Percentiles rank a stretch among this genome's conserved stretches.
Conservation (phyloP, 2,329 filamentous ascomycete species). For the Chaetomiaceae sp. region DNA sequence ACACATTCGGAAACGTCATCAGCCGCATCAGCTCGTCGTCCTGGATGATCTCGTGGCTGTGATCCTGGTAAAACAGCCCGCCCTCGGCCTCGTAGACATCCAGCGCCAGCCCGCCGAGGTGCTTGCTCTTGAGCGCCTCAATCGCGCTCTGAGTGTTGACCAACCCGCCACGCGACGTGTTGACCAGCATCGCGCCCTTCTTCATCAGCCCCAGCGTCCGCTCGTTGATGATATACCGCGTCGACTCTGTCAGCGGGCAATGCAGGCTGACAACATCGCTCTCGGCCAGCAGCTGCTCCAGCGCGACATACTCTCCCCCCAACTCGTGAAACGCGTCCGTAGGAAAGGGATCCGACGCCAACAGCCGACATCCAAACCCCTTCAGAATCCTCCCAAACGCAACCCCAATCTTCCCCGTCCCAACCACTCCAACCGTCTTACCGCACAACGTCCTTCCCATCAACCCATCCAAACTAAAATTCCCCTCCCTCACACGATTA, state of each 20-base stretch:
- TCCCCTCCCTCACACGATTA: slow-evolving; percentile 64
- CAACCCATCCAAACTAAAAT: slow-evolving; percentile 63
- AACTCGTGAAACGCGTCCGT: slow-evolving; percentile 44
- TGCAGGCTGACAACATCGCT: slow-evolving; percentile 62
- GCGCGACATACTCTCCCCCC: slow-evolving; percentile 52
- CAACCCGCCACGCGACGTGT: slow-evolving; percentile 64
- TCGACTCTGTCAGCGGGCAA: slow-evolving; percentile 58
- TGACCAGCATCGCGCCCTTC: slow-evolving; percentile 56
- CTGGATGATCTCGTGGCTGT: slow-evolving; percentile 60
- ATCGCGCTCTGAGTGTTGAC: slow-evolving; percentile 59
- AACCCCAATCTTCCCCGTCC: slow-evolving; percentile 62
- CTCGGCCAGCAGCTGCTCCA: slow-evolving; percentile 50
- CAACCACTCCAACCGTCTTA: slow-evolving; percentile 63
- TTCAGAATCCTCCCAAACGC: slow-evolving; percentile 57
- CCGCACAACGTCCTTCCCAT: slow-evolving; percentile 57
- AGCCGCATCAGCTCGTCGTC: slow-evolving; percentile 63
- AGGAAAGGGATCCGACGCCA: slow-evolving; percentile 58
- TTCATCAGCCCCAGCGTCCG: slow-evolving; percentile 53
- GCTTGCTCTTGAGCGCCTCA: slow-evolving; percentile 54
- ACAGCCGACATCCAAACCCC: slow-evolving; percentile 60
- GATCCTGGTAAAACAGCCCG: slow-evolving; percentile 61
- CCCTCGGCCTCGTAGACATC: slow-evolving; percentile 66
- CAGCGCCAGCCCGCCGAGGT: slow-evolving; percentile 58
- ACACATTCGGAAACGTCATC: slow-evolving; percentile 64
- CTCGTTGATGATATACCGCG: slow-evolving; percentile 57